Conservation (phyloP, 2,329 filamentous ascomycete species). For the Claviceps purpurea region DNA sequence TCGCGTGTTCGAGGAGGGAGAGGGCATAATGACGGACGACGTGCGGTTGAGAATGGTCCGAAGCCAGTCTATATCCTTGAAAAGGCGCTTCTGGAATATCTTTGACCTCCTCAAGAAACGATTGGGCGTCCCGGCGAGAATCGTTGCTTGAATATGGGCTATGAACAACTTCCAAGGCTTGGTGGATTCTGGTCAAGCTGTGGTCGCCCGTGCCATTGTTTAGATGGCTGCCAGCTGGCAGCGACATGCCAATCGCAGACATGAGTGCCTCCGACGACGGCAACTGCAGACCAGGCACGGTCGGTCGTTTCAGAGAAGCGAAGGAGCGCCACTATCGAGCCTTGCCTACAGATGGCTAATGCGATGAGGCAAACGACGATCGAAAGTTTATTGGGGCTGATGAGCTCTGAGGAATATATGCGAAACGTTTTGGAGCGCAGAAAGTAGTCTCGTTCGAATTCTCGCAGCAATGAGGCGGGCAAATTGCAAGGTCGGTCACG, state of each 20-base stretch:
- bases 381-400: background rate
- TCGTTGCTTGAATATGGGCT: conserved; percentile 68
- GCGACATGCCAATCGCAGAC: conserved; percentile 24
- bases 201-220: conserved; percentile 26
- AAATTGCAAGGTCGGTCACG: background rate
- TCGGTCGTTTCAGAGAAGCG: background rate
- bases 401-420: background rate
- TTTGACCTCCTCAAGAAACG: conserved; percentile 79
- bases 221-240: conserved; percentile 17
- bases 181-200: conserved; percentile 56
- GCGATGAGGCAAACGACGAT: background rate
- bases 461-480: background rate
- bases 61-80: conserved; percentile 73
- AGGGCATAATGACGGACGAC: conserved; percentile 89
- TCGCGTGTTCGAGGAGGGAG: conserved; percentile 77
- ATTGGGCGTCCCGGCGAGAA: conserved; percentile 66
- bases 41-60: conserved; percentile 59
- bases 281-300: background rate
- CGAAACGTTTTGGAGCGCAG: background rate
- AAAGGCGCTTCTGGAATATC: conserved; percentile 63
- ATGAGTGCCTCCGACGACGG: conserved; percentile 12
- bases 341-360: background rate
- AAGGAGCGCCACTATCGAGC: background rate
- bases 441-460: background rate
- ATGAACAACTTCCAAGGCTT: conserved; percentile 81